Base-by-base conservation (phyloP, 345 rosid genomes). In the Lepidium aucheri region DNA sequence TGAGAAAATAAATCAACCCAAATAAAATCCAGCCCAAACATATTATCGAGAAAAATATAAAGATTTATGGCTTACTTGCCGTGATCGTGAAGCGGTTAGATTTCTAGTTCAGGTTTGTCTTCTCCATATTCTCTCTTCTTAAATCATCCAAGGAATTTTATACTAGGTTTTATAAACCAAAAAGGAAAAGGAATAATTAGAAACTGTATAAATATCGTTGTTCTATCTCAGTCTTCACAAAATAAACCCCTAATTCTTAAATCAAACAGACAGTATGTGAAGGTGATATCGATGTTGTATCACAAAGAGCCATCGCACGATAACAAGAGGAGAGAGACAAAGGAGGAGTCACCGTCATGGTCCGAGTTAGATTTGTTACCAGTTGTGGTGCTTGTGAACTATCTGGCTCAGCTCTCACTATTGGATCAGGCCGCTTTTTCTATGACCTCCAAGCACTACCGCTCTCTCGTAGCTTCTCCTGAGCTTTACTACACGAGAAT, bases 31-130 rank as follows among this genome's bases (percentile, higher is more conserved):
- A 38, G 69, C 69, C 63, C 44, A 38, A 38, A 38, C 0, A 38
- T 0, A 32, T 34, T 9, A n/a, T 9, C 28, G 7, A 2, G 13
- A 49, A 45, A 38, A 62, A 70, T 53, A 70, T 3, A 24, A 14
- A 56, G 26, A 26, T 46, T 26, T 47, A 1, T 12, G 4, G 4
- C 17, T 59, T 39, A 7, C 7, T 47, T 33, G 41, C 49, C 51
- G 64, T 50, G n/a, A 35, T 49, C 18, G 35, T 20, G 18, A 26
- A 18, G 45, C 55, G 61, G 63, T 12, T 34, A 57, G 43, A 26
- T 13, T 57, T 39, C 13, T 10, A 2, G 26, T 63, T 53, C 63
- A 70, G 75, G 75, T 70, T 70, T 58, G 64, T 63, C 8, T 34
- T 38, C 52, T 9, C 26, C 10, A 10, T 26, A 26, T 5, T 2